Evolutionary conservation across 257 asterid species (phyloP).

Genomic region (Ehretia macrophylla): DNA sequence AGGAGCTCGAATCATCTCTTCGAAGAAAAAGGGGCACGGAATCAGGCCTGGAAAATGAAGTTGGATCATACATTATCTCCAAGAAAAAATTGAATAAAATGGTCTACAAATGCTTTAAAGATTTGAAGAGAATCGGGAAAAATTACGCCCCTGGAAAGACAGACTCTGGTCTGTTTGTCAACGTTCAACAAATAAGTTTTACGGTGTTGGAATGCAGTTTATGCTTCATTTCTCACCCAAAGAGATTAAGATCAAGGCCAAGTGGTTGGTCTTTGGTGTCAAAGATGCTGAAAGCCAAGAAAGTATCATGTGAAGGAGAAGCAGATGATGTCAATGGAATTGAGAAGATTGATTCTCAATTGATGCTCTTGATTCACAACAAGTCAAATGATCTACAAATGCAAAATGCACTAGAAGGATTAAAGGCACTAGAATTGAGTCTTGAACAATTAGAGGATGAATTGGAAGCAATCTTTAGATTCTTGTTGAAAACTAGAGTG

Average conservation of each 20-base stretch:
- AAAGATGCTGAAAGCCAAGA: slow-evolving; percentile 14
- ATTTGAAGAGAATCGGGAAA: slow-evolving; percentile 9
- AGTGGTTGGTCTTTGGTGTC: slow-evolving; percentile 28
- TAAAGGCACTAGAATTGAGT: slow-evolving; percentile 12
- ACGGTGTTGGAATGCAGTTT: slow-evolving; percentile 16
- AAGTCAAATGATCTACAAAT: neutral
- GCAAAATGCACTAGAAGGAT: slow-evolving; percentile 10
- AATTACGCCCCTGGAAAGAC: neutral
- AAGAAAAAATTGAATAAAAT: slow-evolving; percentile 18
- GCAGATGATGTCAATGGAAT: neutral
- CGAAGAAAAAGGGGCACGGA: slow-evolving; percentile 31
- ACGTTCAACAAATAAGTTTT: slow-evolving; percentile 18
- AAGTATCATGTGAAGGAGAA: neutral
- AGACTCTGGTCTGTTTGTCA: slow-evolving; percentile 8
- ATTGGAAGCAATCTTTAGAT: slow-evolving; percentile 19
- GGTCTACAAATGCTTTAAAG: slow-evolving; percentile 27
- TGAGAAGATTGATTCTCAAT: neutral
- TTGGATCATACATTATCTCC: slow-evolving; percentile 17
- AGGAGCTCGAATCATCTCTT: slow-evolving; percentile 29
- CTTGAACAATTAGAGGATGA: slow-evolving; percentile 20
- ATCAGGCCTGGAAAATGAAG: slow-evolving; percentile 1
- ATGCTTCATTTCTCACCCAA: slow-evolving; percentile 21
- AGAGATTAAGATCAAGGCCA: slow-evolving; percentile 20
- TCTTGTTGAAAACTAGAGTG: slow-evolving; percentile 23
- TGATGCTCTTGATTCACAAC: slow-evolving; percentile 8